Evolutionary conservation across 345 rosid genomes (phyloP), one percentile per base, ranked within the genome.

Genomic region (Syzygium grande): DNA sequence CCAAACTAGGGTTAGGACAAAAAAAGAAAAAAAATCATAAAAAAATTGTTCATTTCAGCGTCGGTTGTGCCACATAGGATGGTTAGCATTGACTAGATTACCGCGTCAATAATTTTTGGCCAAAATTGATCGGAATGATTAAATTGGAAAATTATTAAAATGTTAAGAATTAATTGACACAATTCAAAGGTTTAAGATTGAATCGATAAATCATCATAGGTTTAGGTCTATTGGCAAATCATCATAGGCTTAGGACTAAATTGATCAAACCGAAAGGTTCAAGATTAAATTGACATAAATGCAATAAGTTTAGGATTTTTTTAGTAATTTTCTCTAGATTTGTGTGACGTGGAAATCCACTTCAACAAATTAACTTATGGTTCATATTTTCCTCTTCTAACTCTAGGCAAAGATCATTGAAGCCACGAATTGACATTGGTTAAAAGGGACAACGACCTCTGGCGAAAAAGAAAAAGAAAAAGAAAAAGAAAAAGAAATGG

Each of bases 81-180:
- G 41, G 3, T 1, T 9, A 1, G 23, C 1, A 0, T 0, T n/a
- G 9, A n/a, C 2, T n/a, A n/a, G 34, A 61, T 14, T 2, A 6
- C 1, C 5, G 1, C 2, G 2, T 68, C 0, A 30, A 0, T 0
- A 6, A 38, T 68, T 68, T 17, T 34, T 1, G 3, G 11, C 0
- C 3, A 68, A 59, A 59, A 59, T 59, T 59, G 30, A 0, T 2
- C 15, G 1, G 6, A 25, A 11, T 25, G 65, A 59, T 29, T 59
- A 59, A 59, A 6, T 59, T 43, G 46, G 1, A 1, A 43, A 43
- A 43, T 43, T 43, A 1, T 43, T 43, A 43, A 43, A 43, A 43
- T 43, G 46, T 43, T 43, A 7, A 43, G 46, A 1, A 43, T 43
- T 43, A 43, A 43, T 43, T 43, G 46, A 5, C 7, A 43, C 7